Evolutionary conservation across 768 basidiomycete species (phyloP), one percentile per base, ranked within the genome.

Genomic region (Mycena leptocephala): DNA sequence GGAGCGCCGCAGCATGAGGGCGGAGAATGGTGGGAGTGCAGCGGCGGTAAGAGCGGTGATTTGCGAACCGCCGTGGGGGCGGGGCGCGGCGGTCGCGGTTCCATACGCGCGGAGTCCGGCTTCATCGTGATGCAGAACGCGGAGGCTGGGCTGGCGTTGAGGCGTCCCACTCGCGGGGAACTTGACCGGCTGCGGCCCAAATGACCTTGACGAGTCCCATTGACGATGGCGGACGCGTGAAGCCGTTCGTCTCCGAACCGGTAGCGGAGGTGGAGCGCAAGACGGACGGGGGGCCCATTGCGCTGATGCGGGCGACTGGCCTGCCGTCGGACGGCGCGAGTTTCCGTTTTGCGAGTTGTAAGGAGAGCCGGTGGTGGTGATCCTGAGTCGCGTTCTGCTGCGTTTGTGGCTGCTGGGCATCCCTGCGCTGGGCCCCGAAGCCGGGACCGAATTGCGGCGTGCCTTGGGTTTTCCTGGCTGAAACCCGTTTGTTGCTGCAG

Each of bases 1-100:
- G 55, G 24, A 79, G 81, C 64, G 84, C 80, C n/a, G 82, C 80
- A 61, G 83, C 79, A 24, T n/a, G n/a, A n/a, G n/a, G n/a, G 82
- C 30, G 11, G 71, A 56, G 14, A 55, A 41, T 18, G 48, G 48
- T 32, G 72, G 41, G 32, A 48, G 67, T 11, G 48, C 62, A 13
- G 68, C 7, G n/a, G 56, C 22, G 22, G 51, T 58, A 7, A 59
- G 75, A 1, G 69, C 41, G 10, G 30, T 43, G 2, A 65, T n/a
- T n/a, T n/a, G n/a, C n/a, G n/a, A n/a, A n/a, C n/a, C n/a, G n/a
- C n/a, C n/a, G n/a, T n/a, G n/a, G n/a, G n/a, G n/a, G n/a, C n/a
- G 10, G 37, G 70, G 63, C n/a, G 59, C 39, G 24, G 75, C 28
- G 28, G 65, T 14, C 35, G 39, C 13, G 46, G 28, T 4, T 65